phyloP scores from a whole-genome alignment of 2,329 filamentous ascomycete genomes.

The Chrysoporthe austroafricana region DNA sequence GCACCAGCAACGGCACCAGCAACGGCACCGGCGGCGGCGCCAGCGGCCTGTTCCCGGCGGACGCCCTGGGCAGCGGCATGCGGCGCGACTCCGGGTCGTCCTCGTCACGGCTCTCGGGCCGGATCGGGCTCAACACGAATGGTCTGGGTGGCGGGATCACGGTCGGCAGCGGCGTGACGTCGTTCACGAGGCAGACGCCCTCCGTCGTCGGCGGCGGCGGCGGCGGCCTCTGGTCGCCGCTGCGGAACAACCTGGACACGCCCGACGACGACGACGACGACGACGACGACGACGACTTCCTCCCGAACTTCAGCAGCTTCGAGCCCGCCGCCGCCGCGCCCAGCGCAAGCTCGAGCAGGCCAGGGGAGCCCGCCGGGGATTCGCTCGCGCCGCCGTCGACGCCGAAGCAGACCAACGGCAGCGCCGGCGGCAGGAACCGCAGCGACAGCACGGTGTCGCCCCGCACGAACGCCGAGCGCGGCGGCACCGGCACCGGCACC shows the following conservation, averaged over 20 bases:
- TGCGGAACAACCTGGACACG: constrained; percentile 34
- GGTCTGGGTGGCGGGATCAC: constrained; percentile 43
- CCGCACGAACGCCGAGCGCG: constrained; percentile 21
- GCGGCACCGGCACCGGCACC: too few species aligned
- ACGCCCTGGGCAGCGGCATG: constrained; percentile 40
- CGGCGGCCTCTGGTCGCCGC: constrained; percentile 50
- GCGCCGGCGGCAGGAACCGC: constrained; percentile 2
- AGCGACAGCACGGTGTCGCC: constrained; percentile 20
- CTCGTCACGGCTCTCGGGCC: constrained; percentile 23
- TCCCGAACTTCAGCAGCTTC: constrained; percentile 53
- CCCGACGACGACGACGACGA: constrained; percentile 56
- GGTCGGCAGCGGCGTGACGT: constrained; percentile 44
- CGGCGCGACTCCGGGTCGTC: constrained; percentile 36
- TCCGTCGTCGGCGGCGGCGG: constrained; percentile 28
- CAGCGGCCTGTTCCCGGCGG: constrained; percentile 29
- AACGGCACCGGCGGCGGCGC: too few species aligned
- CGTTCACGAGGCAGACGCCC: constrained; percentile 34
- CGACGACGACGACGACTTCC: constrained; percentile 51
- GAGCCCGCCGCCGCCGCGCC: constrained; percentile 30
- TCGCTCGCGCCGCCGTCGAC: constrained; percentile 19
- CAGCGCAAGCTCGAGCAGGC: constrained; percentile 34
- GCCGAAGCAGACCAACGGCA: constrained; percentile 10
- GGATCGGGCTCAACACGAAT: constrained; percentile 24
- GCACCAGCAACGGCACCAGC: background rate
- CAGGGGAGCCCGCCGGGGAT: constrained; percentile 3